Evolutionary conservation across 805 yeast species (phyloP), one percentile per base, ranked within the genome.

Genomic region (Kuraishia cidri): DNA sequence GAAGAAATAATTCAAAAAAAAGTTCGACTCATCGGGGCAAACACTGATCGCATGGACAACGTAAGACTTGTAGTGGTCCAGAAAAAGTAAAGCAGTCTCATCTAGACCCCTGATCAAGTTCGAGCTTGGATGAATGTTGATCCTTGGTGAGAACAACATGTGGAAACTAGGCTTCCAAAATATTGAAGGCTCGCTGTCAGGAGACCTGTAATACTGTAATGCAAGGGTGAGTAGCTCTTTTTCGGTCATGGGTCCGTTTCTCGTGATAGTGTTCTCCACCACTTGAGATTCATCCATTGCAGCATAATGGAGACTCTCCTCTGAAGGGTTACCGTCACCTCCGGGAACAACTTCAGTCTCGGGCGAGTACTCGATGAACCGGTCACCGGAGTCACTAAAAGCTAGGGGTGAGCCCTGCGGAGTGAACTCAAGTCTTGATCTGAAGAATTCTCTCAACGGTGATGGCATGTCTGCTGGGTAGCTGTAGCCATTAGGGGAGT

Each of bases 1-100:
- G 6, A 78, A 45, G 39, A 73, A 69, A 27, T 69, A 66, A 23
- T 66, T 66, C 10, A 63, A 46, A 39, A 70, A 78, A 44, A 66
- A 70, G 47, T 75, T 75, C 14, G 63, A 58, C 25, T 61, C 61
- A 26, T 60, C 56, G 0, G 78, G 66, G 11, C 71, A 66, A 14
- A 72, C 61, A 4, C 49, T 37, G 19, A 50, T 41, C 12, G 64
- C 57, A 6, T 62, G 54, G 0, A 75, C 70, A 21, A 72, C 57
- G 32, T 59, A 59, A 21, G 67, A 57, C 21, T 67, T 57, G 46
- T 72, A 75, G 40, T 73, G 73, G 32, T 67, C 69, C 40, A 67
- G 65, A 21, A 72, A 60, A 20, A 56, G 47, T 6, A 51, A 42
- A 0, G 69, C 76, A 5, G 62, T 55, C 3, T 57, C 58, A 40